Evolutionary conservation across 2,329 filamentous ascomycete genomes (phyloP).

Genomic region (Parafenestella ontariensis): DNA sequence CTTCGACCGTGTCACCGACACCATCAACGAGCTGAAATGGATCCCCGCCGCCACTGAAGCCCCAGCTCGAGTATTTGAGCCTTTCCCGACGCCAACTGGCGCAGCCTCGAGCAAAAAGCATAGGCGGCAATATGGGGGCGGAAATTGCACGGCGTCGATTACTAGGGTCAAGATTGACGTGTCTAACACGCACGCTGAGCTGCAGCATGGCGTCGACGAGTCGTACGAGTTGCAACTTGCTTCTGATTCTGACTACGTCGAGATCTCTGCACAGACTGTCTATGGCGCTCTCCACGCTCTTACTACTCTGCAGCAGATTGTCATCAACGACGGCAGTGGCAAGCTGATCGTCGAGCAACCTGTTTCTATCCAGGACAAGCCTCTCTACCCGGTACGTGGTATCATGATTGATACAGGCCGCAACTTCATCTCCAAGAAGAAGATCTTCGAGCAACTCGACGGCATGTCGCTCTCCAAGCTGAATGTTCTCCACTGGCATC

Average conservation of each 20-base stretch:
- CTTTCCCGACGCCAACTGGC: constrained; percentile 57
- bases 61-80: constrained; percentile 58
- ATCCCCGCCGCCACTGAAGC: constrained; percentile 61
- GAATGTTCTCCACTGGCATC: constrained; percentile 65
- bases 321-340: constrained; percentile 57
- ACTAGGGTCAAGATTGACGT: constrained; percentile 56
- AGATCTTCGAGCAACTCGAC: constrained; percentile 63
- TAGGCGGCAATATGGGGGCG: constrained; percentile 29
- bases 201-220: constrained; percentile 65
- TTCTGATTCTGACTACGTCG: constrained; percentile 50
- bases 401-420: constrained; percentile 64
- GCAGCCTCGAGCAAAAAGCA: constrained; percentile 22
- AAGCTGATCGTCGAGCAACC: constrained; percentile 61
- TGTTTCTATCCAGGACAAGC: constrained; percentile 59
- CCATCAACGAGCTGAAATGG: constrained; percentile 61
- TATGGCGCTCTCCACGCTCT: constrained; percentile 65
- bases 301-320: constrained; percentile 64
- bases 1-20: constrained; percentile 59
- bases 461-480: constrained; percentile 64
- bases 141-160: constrained; percentile 45
- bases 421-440: constrained; percentile 60
- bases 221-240: constrained; percentile 60
- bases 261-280: constrained; percentile 58
- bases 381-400: constrained; percentile 62
- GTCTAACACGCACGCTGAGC: constrained; percentile 53